Percentiles rank a stretch among this genome's conserved stretches.
Evolutionary conservation across 331 rosid genomes (phyloP).

Genomic region (Acacia concinna): DNA sequence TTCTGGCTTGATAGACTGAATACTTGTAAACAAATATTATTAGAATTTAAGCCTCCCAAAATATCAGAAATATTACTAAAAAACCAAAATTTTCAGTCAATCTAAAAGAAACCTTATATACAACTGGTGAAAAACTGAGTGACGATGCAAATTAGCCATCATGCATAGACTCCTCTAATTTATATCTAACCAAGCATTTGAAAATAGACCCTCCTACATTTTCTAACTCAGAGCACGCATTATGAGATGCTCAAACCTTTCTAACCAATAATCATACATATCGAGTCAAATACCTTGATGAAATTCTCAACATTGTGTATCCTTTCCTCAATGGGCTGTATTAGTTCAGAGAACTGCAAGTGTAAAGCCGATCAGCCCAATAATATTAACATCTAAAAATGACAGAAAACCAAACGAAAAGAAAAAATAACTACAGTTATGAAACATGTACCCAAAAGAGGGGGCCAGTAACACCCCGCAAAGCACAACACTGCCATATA

Average conservation of each 20-base stretch:
- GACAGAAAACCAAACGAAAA: neutral
- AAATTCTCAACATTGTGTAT: conserved; percentile 58
- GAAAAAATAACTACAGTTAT: neutral
- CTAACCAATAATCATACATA: conserved; percentile 2
- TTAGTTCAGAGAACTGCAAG: conserved; percentile 74
- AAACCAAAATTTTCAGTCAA: neutral
- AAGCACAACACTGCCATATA: conserved; percentile 1
- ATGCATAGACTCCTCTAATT: conserved; percentile 1
- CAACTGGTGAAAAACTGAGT: conserved; percentile 7
- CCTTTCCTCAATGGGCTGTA: conserved; percentile 79
- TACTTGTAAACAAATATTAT: conserved; percentile 12
- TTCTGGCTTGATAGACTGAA: conserved; percentile 83
- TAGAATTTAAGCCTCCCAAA: neutral
- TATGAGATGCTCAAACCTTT: conserved; percentile 12
- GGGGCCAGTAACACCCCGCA: neutral
- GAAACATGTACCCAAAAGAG: neutral
- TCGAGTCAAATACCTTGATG: conserved; percentile 64
- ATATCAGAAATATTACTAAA: neutral
- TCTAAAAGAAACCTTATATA: conserved; percentile 5
- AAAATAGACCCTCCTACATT: conserved; percentile 3
- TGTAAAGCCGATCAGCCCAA: conserved; percentile 7
- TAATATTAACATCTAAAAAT: conserved; percentile 14
- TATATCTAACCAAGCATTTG: conserved; percentile 10
- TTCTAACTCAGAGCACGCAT: conserved; percentile 26
- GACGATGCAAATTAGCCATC: conserved; percentile 5